Evolutionary conservation across 495 filamentous ascomycete genomes (phyloP).

Genomic region (Xylaria flabelliformis): DNA sequence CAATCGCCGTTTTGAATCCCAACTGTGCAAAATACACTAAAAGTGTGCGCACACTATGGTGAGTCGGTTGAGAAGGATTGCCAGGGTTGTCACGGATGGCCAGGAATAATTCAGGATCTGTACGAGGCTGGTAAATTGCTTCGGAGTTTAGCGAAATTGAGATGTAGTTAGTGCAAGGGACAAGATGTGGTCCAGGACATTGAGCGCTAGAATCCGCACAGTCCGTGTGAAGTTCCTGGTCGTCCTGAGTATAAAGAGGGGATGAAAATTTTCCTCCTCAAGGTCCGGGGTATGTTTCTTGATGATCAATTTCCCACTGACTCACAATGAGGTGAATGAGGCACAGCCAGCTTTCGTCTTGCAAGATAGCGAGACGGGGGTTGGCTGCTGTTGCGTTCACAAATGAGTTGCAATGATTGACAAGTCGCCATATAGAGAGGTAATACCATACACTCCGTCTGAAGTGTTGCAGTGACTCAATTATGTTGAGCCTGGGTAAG

Average conservation of each 20-base stretch:
- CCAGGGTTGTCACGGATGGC: constrained; percentile 23
- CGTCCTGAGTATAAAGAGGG: not conserved
- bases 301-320: not conserved
- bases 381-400: constrained; percentile 1
- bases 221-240: constrained; percentile 3
- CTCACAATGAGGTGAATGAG: not conserved
- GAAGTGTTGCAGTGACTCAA: not conserved
- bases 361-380: not conserved
- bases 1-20: not conserved
- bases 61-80: constrained; percentile 2
- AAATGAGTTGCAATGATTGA: not conserved
- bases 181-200: not conserved
- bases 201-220: constrained; percentile 18
- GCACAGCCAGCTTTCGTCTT: not conserved
- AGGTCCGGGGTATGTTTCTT: constrained; percentile 6
- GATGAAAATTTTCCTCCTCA: constrained; percentile 16
- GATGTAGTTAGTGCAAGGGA: constrained; percentile 25
- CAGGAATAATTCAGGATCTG: constrained; percentile 22
- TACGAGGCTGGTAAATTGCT: constrained; percentile 21
- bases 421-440: not conserved
- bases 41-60: not conserved
- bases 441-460: not conserved
- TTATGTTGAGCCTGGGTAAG: not conserved
- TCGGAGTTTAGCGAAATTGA: constrained; percentile 43
- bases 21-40: constrained; percentile 8